Base-by-base conservation (phyloP, 768 basidiomycete genomes). In the Exsudoporus frostii region DNA sequence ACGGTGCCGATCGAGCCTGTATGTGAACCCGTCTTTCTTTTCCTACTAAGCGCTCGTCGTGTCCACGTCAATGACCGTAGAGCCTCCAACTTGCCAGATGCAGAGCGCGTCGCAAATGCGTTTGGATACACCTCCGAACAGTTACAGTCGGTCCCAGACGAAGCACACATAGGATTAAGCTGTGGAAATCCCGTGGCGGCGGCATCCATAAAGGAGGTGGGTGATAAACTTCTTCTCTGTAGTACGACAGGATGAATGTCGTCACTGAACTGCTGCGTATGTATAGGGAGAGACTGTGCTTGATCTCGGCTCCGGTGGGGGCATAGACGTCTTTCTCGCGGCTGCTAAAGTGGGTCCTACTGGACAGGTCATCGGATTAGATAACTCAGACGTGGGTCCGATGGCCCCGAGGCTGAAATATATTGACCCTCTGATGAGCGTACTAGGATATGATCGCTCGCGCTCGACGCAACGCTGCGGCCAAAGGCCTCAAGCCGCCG, bases 281-380 rank as follows among this genome's bases (percentile, higher is more conserved):
- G 13, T 36, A 17, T 54, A 83, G 82, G 83, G 83, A 41, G 83
- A 85, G 65, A 70, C 62, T 1, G 76, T 83, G 4, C 61, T 85
- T 2, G 79, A 85, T 61, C 71, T 85, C 7, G 83, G 83, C 8
- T 80, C 76, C 3, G 82, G 83, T 1, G 80, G 75, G 2, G 83
- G 83, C 0, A 69, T 81, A 11, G 81, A 84, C 55, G 71, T 84
- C 29, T 75, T 85, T 45, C 71, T 82, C 10, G 78, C 82, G 0
- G 81, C 80, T 2, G 49, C 62, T 0, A 77, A 76, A 55, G 76
- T 80, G 4, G 83, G 84, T 4, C 65, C 72, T 0, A 66, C 54
- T 0, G 83, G 84, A 3, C 72, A 74, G 53, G 81, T 65, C 2
- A 73, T 84, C n/a, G 82, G 83, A 1, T 55, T 85, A 4, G 84